Evolutionary conservation across 768 basidiomycete species (phyloP), one percentile per base, ranked within the genome.

Genomic region (Zangia roseola): DNA sequence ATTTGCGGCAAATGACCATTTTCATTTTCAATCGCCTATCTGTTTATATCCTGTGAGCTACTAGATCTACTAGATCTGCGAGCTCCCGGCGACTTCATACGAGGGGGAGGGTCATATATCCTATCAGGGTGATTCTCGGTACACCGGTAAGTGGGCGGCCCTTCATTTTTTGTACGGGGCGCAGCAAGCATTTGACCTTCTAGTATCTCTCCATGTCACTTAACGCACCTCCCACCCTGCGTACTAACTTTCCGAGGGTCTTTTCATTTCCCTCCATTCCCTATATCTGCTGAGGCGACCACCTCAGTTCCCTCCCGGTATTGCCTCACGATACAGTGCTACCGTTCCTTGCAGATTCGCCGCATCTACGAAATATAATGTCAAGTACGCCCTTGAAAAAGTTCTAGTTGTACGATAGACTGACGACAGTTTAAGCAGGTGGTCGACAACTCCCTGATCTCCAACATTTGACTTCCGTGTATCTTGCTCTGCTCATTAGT

Each of bases 401-500:
- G 26, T 43, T 40, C 33, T 35, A 23, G n/a, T 23, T 14, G 26
- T 26, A 10, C 33, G 6, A 50, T 23, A 24, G 24, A 23, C 41
- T 54, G 19, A 53, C 14, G 12, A 38, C 17, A n/a, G n/a, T 28
- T 10, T 42, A 30, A 47, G 37, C 12, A 56, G 56, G 43, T 21
- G 23, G 33, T 37, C 21, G 12, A 13, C 26, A 55, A 30, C 47
- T 54, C 1, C 66, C 51, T 40, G 50, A 67, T 43, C 57, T 69
- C 42, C 47, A 56, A 31, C 56, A 63, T 39, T 55, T 81, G 21
- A 57, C 60, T 12, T 50, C 74, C 20, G 60, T 68, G 7, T 83
- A 71, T 58, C 67, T 82, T 43, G 67, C 65, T 19, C 65, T 84
- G 7, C 75, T 79, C 45, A 68, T 81, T 21, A 52, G 69, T 33